These are phyloP conservation scores for Mortierella polycephala DNA, from an alignment of 371 early-diverging fungal species.

Conservation along the genomic window DNA sequence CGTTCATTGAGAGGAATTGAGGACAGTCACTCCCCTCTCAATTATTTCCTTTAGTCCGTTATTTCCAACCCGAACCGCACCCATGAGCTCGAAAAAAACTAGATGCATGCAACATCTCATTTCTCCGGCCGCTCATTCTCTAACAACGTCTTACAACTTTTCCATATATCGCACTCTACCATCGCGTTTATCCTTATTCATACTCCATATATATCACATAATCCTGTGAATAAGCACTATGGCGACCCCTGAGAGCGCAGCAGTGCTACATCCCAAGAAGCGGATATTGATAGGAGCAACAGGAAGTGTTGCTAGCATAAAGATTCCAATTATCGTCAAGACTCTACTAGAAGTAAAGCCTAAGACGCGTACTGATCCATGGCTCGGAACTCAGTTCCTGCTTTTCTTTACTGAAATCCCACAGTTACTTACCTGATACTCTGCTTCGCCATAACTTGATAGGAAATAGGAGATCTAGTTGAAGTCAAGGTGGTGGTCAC, in stretches of 20 bases:
- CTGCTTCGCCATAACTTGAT: not conserved
- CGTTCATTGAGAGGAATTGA: too few relatives aligned
- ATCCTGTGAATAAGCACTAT: not conserved
- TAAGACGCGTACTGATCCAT: not conserved
- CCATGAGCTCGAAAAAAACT: too few relatives aligned
- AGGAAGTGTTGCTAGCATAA: slow-evolving; percentile 92
- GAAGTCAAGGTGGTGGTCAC: slow-evolving; percentile 82
- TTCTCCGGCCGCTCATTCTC: too few relatives aligned
- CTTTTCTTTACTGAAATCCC: not conserved
- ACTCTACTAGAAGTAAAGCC: slow-evolving; percentile 58
- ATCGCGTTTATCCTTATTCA: not conserved
- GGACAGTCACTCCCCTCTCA: too few relatives aligned
- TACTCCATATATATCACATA: too few relatives aligned
- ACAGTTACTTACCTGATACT: too few relatives aligned
- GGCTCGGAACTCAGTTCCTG: not conserved
- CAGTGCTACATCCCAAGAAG: slow-evolving; percentile 31
- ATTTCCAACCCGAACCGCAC: too few relatives aligned
- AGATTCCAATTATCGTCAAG: slow-evolving; percentile 78
- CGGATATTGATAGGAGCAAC: slow-evolving; percentile 86
- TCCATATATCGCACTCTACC: not conserved
- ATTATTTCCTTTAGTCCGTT: too few relatives aligned
- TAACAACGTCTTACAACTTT: too few relatives aligned
- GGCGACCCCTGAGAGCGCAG: not conserved
- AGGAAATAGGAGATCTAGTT: slow-evolving; percentile 55
- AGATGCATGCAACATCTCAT: too few relatives aligned